Percentiles rank a stretch among this genome's conserved stretches.
These are phyloP conservation scores for Phytopythium delawarense DNA, from an alignment of 352 stramenopile genomes.

Conservation along the genomic window DNA sequence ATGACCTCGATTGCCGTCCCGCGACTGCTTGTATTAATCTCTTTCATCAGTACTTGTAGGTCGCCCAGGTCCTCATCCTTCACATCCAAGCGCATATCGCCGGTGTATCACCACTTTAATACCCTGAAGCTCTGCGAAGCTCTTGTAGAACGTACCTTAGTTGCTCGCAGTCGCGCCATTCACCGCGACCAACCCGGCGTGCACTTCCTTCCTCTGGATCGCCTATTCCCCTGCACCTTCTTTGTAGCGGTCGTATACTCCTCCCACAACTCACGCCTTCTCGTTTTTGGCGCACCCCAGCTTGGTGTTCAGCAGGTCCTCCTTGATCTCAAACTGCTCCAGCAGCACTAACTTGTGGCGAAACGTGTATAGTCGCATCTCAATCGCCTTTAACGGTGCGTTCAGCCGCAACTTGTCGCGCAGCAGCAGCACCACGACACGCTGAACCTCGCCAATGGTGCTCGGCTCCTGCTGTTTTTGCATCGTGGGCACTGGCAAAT, in stretches of 20 bases:
- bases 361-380: conserved; percentile 88
- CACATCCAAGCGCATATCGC: no score
- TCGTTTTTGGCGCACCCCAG: conserved; percentile 80
- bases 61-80: no score
- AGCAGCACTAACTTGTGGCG: conserved; percentile 84
- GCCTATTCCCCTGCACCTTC: conserved; percentile 73
- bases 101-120: conserved; percentile 86
- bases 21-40: no score
- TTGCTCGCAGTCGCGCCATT: conserved; percentile 47
- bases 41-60: no score
- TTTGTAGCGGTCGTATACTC: conserved; percentile 69
- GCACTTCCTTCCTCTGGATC: conserved; percentile 52
- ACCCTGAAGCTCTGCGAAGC: conserved; percentile 73
- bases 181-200: conserved; percentile 66
- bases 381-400: conserved; percentile 81
- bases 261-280: conserved; percentile 81
- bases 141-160: conserved; percentile 40
- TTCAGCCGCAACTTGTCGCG: conserved; percentile 80
- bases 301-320: conserved; percentile 84
- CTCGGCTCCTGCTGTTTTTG: no score
- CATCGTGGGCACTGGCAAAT: no score
- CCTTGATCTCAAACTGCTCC: conserved; percentile 89
- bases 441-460: no score
- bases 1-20: no score
- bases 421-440: conserved; percentile 88